phyloP scores from a whole-genome alignment of 495 filamentous ascomycete genomes.

The Tuber indicum region DNA sequence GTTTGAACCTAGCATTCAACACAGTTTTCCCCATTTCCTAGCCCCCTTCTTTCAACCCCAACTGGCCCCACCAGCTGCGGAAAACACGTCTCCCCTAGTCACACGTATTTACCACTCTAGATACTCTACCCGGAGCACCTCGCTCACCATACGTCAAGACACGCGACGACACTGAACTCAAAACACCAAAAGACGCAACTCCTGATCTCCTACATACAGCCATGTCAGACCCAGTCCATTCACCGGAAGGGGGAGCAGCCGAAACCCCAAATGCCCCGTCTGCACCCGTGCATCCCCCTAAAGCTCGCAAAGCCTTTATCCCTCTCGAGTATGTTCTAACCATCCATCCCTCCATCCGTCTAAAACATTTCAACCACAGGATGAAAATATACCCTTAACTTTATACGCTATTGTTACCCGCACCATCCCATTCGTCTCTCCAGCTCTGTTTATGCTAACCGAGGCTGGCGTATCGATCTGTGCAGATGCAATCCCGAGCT shows the following conservation, averaged over 20 bases:
- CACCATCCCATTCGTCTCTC: not conserved
- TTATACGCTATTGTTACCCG: not conserved
- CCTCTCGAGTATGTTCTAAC: slow-evolving; percentile 42
- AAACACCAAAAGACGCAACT: not conserved
- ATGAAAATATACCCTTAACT: not conserved
- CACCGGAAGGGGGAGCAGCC: slow-evolving; percentile 1
- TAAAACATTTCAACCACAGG: not conserved
- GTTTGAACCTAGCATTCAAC: not conserved
- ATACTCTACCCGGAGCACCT: not conserved
- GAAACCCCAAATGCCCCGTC: slow-evolving; percentile 16
- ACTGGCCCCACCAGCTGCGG: not conserved
- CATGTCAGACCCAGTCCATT: slow-evolving; percentile 1
- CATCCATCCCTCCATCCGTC: slow-evolving; percentile 3
- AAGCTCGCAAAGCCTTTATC: slow-evolving; percentile 43
- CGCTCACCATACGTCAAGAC: not conserved
- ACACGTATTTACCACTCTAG: not conserved
- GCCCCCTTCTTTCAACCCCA: not conserved
- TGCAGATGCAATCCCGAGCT: slow-evolving; percentile 63
- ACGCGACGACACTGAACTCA: not conserved
- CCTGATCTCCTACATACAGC: slow-evolving; percentile 5
- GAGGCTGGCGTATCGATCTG: slow-evolving; percentile 26
- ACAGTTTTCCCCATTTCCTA: not conserved
- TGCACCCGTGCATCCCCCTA: slow-evolving; percentile 28
- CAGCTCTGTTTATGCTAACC: not conserved
- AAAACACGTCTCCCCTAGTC: slow-evolving; percentile 2